Conservation (phyloP, 108 stramenopile genomes). For the Nitzschia palea region DNA sequence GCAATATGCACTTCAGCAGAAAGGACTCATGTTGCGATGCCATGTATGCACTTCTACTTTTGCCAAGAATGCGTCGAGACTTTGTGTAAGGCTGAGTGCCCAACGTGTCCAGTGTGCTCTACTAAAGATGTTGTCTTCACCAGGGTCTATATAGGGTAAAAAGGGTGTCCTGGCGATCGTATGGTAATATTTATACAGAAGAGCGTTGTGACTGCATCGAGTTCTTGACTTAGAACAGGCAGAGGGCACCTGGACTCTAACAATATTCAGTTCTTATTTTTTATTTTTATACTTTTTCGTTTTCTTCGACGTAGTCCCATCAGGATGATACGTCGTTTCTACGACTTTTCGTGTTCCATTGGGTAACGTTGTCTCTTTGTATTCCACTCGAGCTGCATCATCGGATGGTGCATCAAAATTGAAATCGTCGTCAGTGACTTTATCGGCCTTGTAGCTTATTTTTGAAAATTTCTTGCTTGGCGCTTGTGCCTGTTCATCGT, state of each 20-base stretch:
- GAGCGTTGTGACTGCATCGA: too few relatives aligned
- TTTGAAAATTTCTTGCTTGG: slow-evolving; percentile 1
- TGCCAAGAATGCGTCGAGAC: slow-evolving; percentile 26
- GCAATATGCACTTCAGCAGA: slow-evolving; percentile 26
- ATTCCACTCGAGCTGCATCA: background rate
- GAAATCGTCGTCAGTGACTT: slow-evolving; percentile 16
- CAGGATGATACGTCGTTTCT: slow-evolving; percentile 9
- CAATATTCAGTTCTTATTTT: too few relatives aligned
- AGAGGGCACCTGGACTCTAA: too few relatives aligned
- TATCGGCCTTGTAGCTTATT: background rate
- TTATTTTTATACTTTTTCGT: too few relatives aligned
- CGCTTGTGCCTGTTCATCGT: background rate
- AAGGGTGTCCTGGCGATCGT: too few relatives aligned
- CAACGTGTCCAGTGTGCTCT: slow-evolving; percentile 24
- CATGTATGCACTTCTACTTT: slow-evolving; percentile 47
- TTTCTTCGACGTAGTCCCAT: slow-evolving; percentile 6
- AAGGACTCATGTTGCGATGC: slow-evolving; percentile 34
- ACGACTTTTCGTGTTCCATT: slow-evolving; percentile 12
- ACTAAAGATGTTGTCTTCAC: slow-evolving; percentile 13
- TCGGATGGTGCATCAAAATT: background rate
- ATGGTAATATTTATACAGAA: slow-evolving; percentile 1
- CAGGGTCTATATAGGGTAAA: slow-evolving; percentile 23
- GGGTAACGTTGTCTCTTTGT: slow-evolving; percentile 9
- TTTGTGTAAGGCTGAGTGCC: background rate
- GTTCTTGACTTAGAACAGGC: too few relatives aligned